Evolutionary conservation across 2,329 filamentous ascomycete genomes (phyloP).

Genomic region (Fusarium sororula): DNA sequence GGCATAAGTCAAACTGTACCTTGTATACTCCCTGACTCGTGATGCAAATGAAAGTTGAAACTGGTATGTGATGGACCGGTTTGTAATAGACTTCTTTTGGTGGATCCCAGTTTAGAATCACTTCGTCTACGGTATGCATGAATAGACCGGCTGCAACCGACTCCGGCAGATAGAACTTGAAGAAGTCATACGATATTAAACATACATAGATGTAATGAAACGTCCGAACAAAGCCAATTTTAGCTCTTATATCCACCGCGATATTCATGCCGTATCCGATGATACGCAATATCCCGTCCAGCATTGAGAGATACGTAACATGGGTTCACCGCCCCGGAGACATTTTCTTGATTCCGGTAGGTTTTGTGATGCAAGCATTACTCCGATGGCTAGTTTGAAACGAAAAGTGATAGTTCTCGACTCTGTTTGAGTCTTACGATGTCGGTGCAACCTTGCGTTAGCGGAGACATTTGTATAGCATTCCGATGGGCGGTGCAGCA

Average conservation of each 20-base stretch:
- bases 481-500: background rate
- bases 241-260: background rate
- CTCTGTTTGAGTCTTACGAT: background rate
- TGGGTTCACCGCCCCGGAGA: background rate
- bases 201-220: background rate
- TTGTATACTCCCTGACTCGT: background rate
- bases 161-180: background rate
- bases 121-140: too few species aligned
- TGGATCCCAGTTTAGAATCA: fast-evolving
- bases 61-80: background rate
- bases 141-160: background rate
- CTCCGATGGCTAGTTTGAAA: too few species aligned
- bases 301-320: fast-evolving
- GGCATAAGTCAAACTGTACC: background rate
- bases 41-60: background rate
- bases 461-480: background rate
- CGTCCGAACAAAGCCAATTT: background rate
- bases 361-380: fast-evolving
- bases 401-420: background rate
- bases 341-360: background rate
- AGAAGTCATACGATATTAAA: background rate
- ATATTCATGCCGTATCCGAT: background rate
- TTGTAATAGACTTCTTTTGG: too few species aligned
- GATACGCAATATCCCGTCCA: fast-evolving
- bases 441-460: background rate